Conservation (phyloP, 176 grass and related monocot species). For the Dactylis glomerata region DNA sequence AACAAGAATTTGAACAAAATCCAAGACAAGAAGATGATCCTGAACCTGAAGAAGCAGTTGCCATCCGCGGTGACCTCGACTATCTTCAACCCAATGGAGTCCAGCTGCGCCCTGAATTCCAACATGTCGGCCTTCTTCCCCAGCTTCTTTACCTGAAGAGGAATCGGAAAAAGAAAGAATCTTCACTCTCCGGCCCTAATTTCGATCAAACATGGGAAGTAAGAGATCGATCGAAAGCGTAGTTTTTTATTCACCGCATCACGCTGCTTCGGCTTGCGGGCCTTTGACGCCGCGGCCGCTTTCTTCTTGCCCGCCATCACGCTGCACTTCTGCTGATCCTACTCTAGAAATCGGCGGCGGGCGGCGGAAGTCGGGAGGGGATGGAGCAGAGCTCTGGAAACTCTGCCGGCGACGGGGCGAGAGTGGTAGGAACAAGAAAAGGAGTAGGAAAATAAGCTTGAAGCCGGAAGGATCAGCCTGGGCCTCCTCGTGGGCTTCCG, state of each 20-base stretch:
- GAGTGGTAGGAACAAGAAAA: neutral
- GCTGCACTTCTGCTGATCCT: neutral
- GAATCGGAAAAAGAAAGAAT: neutral
- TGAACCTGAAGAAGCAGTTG: constrained; percentile 97
- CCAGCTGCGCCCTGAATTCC: constrained; percentile 66
- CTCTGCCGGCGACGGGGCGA: constrained; percentile 5
- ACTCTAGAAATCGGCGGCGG: neutral
- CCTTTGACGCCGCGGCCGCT: constrained; percentile 17
- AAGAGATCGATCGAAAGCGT: neutral
- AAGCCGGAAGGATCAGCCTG: neutral
- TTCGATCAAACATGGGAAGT: neutral
- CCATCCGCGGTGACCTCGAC: constrained; percentile 76
- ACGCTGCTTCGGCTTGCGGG: constrained; percentile 47
- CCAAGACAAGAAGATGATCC: neutral
- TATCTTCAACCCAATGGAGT: constrained; percentile 64
- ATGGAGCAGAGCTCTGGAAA: neutral
- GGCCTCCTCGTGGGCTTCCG: neutral
- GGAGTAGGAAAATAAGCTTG: neutral
- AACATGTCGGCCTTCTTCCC: constrained; percentile 67
- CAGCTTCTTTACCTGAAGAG: constrained; percentile 56
- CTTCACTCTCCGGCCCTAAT: neutral
- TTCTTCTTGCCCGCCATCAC: constrained; percentile 54
- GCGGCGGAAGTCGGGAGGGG: neutral
- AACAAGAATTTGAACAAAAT: neutral
- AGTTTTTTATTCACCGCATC: constrained; percentile 16